Conservation (phyloP, 495 filamentous ascomycete species). For the Annulohypoxylon bovei region DNA sequence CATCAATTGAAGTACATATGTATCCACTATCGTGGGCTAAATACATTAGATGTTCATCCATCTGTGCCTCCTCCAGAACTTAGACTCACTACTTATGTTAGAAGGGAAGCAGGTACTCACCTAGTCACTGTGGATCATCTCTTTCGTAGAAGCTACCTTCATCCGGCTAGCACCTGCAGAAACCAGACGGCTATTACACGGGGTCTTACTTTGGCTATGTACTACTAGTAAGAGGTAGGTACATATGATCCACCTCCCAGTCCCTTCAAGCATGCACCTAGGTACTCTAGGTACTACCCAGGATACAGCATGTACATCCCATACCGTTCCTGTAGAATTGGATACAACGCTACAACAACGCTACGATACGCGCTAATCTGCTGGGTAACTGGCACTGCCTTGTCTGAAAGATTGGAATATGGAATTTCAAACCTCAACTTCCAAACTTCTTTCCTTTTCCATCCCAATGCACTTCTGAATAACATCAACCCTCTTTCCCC, state of each 20-base stretch:
- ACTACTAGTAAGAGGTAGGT: background rate
- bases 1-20: background rate
- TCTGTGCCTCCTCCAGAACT: slow-evolving; percentile 4
- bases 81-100: background rate
- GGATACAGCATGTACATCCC: background rate
- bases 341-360: slow-evolving; percentile 25
- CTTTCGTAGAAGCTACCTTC: slow-evolving; percentile 21
- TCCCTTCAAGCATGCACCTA: background rate
- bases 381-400: slow-evolving; percentile 23
- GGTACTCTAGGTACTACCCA: background rate
- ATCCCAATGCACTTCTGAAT: slow-evolving; percentile 50
- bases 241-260: background rate
- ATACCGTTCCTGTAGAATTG: slow-evolving; percentile 26
- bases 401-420: slow-evolving; percentile 9
- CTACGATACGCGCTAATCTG: slow-evolving; percentile 14
- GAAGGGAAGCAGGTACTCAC: background rate
- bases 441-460: slow-evolving; percentile 49
- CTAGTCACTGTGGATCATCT: slow-evolving; percentile 11
- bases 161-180: slow-evolving; percentile 22
- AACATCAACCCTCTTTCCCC: slow-evolving; percentile 54
- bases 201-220: slow-evolving; percentile 20
- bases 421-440: slow-evolving; percentile 43
- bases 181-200: slow-evolving; percentile 17
- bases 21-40: slow-evolving; percentile 17
- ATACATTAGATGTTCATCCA: background rate